A percentile compares a stretch with the other conserved stretches of the same genome.
phyloP scores from a whole-genome alignment of 2,329 filamentous ascomycete species.

The Arthrobotrys sphaeroides region DNA sequence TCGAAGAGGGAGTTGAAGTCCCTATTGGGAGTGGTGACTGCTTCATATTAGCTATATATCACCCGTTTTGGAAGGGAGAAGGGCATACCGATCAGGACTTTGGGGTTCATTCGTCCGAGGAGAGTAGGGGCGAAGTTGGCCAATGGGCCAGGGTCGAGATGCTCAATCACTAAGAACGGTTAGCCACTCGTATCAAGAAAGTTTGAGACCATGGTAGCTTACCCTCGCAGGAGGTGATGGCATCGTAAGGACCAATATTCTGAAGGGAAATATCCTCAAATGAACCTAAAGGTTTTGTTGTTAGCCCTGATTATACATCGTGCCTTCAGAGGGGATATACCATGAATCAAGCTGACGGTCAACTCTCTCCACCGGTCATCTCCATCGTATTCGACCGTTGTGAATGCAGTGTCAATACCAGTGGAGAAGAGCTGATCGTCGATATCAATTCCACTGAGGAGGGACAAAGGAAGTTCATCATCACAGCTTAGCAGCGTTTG shows the following conservation, averaged over 20 bases:
- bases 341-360: constrained; percentile 55
- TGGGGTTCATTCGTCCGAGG: constrained; percentile 56
- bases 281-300: constrained; percentile 13
- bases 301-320: not conserved
- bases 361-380: constrained; percentile 56
- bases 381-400: constrained; percentile 39
- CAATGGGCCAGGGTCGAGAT: constrained; percentile 56
- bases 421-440: constrained; percentile 49
- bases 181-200: too few species aligned
- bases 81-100: constrained; percentile 26
- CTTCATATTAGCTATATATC: not conserved
- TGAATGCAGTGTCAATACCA: constrained; percentile 53
- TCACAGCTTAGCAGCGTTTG: constrained; percentile 55
- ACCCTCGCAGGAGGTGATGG: constrained; percentile 57
- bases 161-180: constrained; percentile 56
- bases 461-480: constrained; percentile 56
- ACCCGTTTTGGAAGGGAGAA: not conserved
- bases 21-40: constrained; percentile 57
- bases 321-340: constrained; percentile 17
- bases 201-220: not conserved
- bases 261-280: constrained; percentile 55
- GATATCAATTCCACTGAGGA: constrained; percentile 56
- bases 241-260: constrained; percentile 54
- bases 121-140: constrained; percentile 55
- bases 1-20: constrained; percentile 58